Base-by-base conservation (phyloP, 2,329 filamentous ascomycete genomes). In the Pyrenophora graminea region DNA sequence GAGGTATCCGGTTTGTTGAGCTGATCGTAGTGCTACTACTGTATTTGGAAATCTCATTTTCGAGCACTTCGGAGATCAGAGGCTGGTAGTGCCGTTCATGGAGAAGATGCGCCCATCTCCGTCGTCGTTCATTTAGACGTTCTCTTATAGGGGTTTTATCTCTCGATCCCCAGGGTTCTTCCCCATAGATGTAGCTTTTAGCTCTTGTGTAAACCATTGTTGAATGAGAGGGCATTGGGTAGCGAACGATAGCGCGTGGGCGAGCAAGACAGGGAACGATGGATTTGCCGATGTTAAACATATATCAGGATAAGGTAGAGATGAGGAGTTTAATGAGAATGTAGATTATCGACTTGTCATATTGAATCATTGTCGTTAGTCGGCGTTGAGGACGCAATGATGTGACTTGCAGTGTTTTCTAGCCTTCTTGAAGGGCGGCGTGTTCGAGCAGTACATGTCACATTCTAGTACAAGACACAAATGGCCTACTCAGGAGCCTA, bases 41-140 rank as follows among this genome's bases (percentile, higher is more conserved):
- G 34, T 70, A 69, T 17, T 68, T 69, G 2, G 56, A 53, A 7
- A 67, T 48, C 39, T 70, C 66, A 17, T 56, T 42, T 5, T 53
- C 46, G 1, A 70, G 55, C 1, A 70, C 55, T 21, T 69, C 61
- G 6, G 45, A 42, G 15, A 70, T 63, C 6, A 70, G 27, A 2
- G 63, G 39, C 19, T 64, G 41, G 30, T 66, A 67, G 6, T 67
- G 44, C 9, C 61, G 45, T 1, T 17, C 27, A 6, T 19, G 58
- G 13, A 69, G 59, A 15, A 64, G 56, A 1, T 25, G 43, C 1
- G 52, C 51, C 61, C 63, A 66, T 40, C 59, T 53, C 23, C 38
- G 23, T 3, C 62, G 61, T 15, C 48, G 58, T 1, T 52, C 34
- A 8, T 45, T 44, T 2, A 64, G 53, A 2, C 51, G 37, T 40